Conservation (phyloP, 108 stramenopile genomes). For the Cyclotella sp. region DNA sequence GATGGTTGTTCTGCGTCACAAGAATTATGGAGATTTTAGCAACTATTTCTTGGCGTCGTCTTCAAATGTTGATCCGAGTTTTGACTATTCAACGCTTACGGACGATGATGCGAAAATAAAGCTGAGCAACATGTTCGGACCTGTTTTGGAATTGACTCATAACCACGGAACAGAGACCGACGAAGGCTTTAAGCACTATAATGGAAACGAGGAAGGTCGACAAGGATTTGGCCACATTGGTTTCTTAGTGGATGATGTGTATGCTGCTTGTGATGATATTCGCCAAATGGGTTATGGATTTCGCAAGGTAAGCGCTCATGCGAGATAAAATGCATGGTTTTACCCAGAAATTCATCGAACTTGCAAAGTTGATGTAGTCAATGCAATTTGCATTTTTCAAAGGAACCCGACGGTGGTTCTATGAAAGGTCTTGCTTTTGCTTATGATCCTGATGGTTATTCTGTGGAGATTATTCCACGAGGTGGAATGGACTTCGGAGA, state of each 20-base stretch:
- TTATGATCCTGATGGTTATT: slow-evolving; percentile 89
- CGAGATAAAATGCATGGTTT: not conserved
- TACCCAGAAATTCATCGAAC: too few species aligned
- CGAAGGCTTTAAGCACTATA: slow-evolving; percentile 78
- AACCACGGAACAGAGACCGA: slow-evolving; percentile 95
- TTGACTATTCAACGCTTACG: slow-evolving; percentile 49
- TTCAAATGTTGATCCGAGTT: slow-evolving; percentile 53
- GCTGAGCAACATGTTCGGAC: slow-evolving; percentile 60
- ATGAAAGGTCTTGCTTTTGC: slow-evolving; percentile 93
- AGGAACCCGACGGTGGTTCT: slow-evolving; percentile 82
- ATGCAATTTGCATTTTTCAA: not conserved
- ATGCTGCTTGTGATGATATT: slow-evolving; percentile 87
- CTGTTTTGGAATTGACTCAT: slow-evolving; percentile 93
- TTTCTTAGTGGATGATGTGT: slow-evolving; percentile 96
- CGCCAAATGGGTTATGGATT: slow-evolving; percentile 81
- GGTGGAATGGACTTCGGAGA: slow-evolving; percentile 84
- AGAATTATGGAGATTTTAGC: slow-evolving; percentile 91
- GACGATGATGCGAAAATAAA: slow-evolving; percentile 44
- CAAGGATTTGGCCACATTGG: slow-evolving; percentile 99
- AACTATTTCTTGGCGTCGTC: slow-evolving; percentile 93
- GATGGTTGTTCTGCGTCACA: slow-evolving; percentile 79
- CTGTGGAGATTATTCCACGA: slow-evolving; percentile 83
- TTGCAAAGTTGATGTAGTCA: not conserved
- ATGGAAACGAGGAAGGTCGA: slow-evolving; percentile 95
- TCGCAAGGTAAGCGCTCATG: slow-evolving; percentile 55